phyloP scores from a whole-genome alignment of 169 alveolate species.

The Neospora caninum region DNA sequence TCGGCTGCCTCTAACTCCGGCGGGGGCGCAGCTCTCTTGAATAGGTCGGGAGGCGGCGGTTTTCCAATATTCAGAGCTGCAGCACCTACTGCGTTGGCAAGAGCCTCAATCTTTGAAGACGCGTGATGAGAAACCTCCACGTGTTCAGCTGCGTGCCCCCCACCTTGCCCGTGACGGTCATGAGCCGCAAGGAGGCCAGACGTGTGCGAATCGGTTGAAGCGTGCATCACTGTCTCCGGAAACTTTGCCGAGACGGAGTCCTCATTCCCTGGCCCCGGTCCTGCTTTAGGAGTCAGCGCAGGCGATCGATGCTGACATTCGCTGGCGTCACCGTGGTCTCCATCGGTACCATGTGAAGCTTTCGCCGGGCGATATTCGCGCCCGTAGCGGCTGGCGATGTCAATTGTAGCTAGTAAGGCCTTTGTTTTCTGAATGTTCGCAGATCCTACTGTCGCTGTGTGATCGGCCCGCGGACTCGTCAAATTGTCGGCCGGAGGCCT shows the following conservation, averaged over 20 bases:
- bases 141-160: neutral
- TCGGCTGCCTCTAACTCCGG: neutral
- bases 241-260: neutral
- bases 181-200: neutral
- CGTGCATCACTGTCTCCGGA: neutral
- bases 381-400: constrained; percentile 49
- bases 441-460: neutral
- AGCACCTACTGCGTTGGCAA: constrained; percentile 40
- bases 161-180: neutral
- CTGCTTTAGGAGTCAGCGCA: neutral
- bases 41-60: constrained; percentile 32
- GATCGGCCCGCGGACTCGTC: neutral
- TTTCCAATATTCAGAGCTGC: constrained; percentile 38
- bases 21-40: neutral
- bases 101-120: constrained; percentile 32
- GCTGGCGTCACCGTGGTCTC: neutral
- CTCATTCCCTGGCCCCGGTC: neutral
- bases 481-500: neutral
- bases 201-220: neutral
- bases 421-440: neutral
- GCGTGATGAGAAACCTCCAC: neutral
- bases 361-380: constrained; percentile 7
- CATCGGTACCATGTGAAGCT: neutral
- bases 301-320: neutral
- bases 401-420: constrained; percentile 20